Evolutionary conservation across 2,329 filamentous ascomycete genomes (phyloP), one percentile per base, ranked within the genome.

Genomic region (Alternaria triticimaculans): DNA sequence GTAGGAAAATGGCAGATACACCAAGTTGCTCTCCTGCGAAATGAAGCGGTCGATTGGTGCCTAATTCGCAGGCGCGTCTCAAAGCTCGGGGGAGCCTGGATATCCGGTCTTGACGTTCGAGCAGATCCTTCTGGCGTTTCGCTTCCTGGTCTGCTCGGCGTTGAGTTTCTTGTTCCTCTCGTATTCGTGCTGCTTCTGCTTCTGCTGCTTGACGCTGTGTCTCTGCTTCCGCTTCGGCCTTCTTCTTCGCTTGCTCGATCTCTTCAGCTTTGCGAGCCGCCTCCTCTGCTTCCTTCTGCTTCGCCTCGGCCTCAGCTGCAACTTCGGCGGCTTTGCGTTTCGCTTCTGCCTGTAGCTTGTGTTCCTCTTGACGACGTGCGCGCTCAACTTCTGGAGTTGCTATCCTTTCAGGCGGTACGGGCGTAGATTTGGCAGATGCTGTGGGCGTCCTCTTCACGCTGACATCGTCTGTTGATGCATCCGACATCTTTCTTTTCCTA

Each of bases 21-120:
- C 80, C 80, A 33, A 80, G 67, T 58, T 81, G 78, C 60, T 79
- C 76, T 18, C 77, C 78, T n/a, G 72, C 74, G 66, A 80, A 81
- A 50, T 80, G 76, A 6, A 81, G 63, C 10, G 79, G 79, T 25
- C 79, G 76, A 41, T 80, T 73, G 43, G 63, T 72, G 8, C 79
- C 78, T n/a, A 77, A 58, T 50, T 80, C 75, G 55, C 78, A 80
- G 15, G 79, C 79, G 53, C 76, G 69, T 33, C 76, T 73, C 28
- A 80, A 61, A n/a, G 78, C 78, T 58, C 71, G 74, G 4, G 80
- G 78, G 25, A 81, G 78, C 55, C 69, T 78, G 11, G 76, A 72
- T 44, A 80, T 67, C 15, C 79, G 77, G 50, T 72, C 66, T 58
- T 76, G 73, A 23, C 78, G 76, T 41, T 77, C 78, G 12, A 66